Percentiles rank a stretch among this genome's conserved stretches.
Evolutionary conservation across 169 alveolate genomes (phyloP).

Genomic region (Plasmodium cynomolgi): DNA sequence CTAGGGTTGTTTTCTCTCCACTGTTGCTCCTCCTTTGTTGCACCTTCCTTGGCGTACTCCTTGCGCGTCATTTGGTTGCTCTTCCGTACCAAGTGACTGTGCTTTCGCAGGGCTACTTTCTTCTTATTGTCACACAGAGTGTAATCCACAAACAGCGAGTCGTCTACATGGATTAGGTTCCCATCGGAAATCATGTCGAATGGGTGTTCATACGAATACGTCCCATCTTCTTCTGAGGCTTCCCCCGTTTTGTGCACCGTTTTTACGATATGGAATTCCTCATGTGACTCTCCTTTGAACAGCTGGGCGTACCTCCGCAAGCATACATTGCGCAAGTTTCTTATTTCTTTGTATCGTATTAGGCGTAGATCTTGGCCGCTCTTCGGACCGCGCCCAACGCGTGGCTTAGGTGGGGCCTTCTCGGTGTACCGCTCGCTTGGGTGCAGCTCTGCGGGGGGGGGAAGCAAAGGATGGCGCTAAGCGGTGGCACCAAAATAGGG

Average conservation of each 20-base stretch:
- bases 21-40: background rate
- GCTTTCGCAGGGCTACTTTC: background rate
- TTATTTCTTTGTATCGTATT: constrained; percentile 27
- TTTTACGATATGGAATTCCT: background rate
- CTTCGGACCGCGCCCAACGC: too few relatives aligned
- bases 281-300: background rate
- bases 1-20: background rate
- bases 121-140: background rate
- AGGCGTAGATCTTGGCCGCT: background rate
- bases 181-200: constrained; percentile 24
- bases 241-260: background rate
- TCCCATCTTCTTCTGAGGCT: background rate
- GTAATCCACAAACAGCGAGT: constrained; percentile 1
- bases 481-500: background rate
- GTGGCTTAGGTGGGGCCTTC: background rate
- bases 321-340: constrained; percentile 9
- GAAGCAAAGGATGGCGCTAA: background rate
- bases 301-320: constrained; percentile 21
- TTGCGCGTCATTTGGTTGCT: constrained; percentile 2
- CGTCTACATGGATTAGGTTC: constrained; percentile 27
- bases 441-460: constrained; percentile 5
- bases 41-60: background rate
- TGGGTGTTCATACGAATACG: background rate
- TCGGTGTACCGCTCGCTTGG: constrained; percentile 53
- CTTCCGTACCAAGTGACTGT: background rate